Evolutionary conservation across 2,329 filamentous ascomycete genomes (phyloP), one percentile per base, ranked within the genome.

Genomic region (Hypoxylon sp.): DNA sequence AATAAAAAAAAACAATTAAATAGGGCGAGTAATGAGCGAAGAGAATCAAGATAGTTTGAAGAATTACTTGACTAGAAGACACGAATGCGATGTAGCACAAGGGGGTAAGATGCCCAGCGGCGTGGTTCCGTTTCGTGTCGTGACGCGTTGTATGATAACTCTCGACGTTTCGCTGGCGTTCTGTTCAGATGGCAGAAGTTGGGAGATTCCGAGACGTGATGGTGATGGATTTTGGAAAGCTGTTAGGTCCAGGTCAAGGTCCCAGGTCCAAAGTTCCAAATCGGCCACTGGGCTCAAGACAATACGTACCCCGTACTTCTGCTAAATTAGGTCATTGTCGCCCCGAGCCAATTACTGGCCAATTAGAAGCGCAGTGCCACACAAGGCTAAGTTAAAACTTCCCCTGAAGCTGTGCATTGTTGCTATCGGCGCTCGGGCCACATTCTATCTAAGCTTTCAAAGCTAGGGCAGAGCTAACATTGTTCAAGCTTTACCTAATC

Each of bases 141-240:
- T 48, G 23, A 60, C 50, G 55, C 32, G 59, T 58, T 23, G 34
- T 53, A 25, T 48, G 41, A 34, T 58, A 50, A 47, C 39, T 27
- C 25, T 60, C 30, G 37, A 52, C 16, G 47, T 50, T 58, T 57
- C 51, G 55, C 37, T 50, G 50, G 56, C 51, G 63, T 53, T 29
- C 19, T 41, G 43, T 63, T 9, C 34, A 47, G 21, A 51, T 59
- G 39, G 39, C 27, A 54, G 51, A 61, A 67, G 53, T 58, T 65
- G 43, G 52, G 51, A 54, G 32, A 61, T 63, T 46, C 45, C n/a
- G 30, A 69, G 59, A 61, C 48, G 65, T 66, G 62, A 63, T 65
- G 50, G 65, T 66, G 62, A 63, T 65, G 50, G 59, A 61, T 59
- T 62, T 62, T 62, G 50, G 57, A 62, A 65, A 68, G 61, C 60